These are phyloP conservation scores for Leishmania amazonensis DNA, from an alignment of 208 protist species.

Conservation along the genomic window DNA sequence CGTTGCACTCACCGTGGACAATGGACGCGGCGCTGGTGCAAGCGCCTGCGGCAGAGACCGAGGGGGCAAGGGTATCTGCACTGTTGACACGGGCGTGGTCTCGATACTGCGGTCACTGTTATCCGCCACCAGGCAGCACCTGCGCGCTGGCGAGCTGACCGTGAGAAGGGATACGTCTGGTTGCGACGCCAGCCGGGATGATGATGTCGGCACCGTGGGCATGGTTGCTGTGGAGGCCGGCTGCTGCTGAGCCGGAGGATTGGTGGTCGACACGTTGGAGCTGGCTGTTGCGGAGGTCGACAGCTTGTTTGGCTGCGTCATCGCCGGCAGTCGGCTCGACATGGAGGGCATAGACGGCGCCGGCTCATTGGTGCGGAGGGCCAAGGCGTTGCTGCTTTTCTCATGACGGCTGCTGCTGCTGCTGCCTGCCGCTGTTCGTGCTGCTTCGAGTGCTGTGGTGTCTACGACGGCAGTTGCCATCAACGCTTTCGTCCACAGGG, in stretches of 20 bases:
- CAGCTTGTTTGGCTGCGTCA: slow-evolving; percentile 23
- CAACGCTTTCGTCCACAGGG: not conserved
- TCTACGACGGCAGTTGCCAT: not conserved
- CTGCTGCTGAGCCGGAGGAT: not conserved
- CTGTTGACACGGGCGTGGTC: not conserved
- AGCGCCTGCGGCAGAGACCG: not conserved
- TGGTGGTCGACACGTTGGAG: not conserved
- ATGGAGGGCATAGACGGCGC: slow-evolving; percentile 2
- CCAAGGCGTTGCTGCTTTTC: not conserved
- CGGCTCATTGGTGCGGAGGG: not conserved
- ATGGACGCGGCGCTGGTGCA: slow-evolving; percentile 3
- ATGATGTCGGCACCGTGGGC: slow-evolving; percentile 19
- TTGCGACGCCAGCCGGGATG: slow-evolving; percentile 20
- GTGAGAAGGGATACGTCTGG: slow-evolving; percentile 13
- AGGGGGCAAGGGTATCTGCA: slow-evolving; percentile 1
- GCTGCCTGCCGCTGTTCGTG: not conserved
- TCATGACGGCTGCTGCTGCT: not conserved
- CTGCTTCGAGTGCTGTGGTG: not conserved
- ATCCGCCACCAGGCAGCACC: slow-evolving; percentile 13
- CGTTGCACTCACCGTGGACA: not conserved
- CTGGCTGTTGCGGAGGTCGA: slow-evolving; percentile 3
- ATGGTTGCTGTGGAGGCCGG: slow-evolving; percentile 5
- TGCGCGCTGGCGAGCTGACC: slow-evolving; percentile 25
- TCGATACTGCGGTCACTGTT: slow-evolving; percentile 9
- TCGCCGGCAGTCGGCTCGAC: slow-evolving; percentile 16